These are phyloP conservation scores for Limonium bicolor DNA, from an alignment of 148 eudicot species.

Conservation along the genomic window DNA sequence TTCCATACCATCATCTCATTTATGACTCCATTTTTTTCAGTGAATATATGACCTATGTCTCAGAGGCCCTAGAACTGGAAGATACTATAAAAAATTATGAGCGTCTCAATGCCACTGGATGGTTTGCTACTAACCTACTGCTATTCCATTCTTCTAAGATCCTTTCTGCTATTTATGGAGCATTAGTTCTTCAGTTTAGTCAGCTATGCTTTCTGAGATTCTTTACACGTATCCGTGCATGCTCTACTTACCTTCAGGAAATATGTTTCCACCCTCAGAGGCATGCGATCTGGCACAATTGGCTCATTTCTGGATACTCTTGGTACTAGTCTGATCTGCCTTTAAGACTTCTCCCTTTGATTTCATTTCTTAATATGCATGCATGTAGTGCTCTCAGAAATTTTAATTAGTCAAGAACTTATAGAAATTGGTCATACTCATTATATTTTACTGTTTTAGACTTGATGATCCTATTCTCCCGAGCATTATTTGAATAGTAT, in stretches of 20 bases:
- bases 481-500: too few species aligned
- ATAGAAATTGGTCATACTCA: too few species aligned
- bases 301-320: slow-evolving; percentile 53
- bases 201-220: neutral
- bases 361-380: neutral
- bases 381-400: too few species aligned
- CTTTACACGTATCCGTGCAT: neutral
- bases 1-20: neutral
- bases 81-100: slow-evolving; percentile 74
- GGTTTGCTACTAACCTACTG: slow-evolving; percentile 32
- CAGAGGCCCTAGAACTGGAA: slow-evolving; percentile 84
- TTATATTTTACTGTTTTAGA: too few species aligned
- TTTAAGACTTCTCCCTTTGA: slow-evolving; percentile 1
- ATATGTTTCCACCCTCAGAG: slow-evolving; percentile 63
- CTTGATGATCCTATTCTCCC: too few species aligned
- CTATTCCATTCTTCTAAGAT: too few species aligned
- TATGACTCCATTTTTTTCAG: slow-evolving; percentile 49
- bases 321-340: too few species aligned
- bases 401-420: too few species aligned
- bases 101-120: slow-evolving; percentile 54
- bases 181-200: too few species aligned
- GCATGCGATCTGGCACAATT: slow-evolving; percentile 46
- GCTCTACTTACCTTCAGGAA: slow-evolving; percentile 70
- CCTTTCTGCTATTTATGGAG: neutral
- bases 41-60: slow-evolving; percentile 64